Base-by-base conservation (phyloP, 306 rosid species). In the Acacia melanoxylon region DNA sequence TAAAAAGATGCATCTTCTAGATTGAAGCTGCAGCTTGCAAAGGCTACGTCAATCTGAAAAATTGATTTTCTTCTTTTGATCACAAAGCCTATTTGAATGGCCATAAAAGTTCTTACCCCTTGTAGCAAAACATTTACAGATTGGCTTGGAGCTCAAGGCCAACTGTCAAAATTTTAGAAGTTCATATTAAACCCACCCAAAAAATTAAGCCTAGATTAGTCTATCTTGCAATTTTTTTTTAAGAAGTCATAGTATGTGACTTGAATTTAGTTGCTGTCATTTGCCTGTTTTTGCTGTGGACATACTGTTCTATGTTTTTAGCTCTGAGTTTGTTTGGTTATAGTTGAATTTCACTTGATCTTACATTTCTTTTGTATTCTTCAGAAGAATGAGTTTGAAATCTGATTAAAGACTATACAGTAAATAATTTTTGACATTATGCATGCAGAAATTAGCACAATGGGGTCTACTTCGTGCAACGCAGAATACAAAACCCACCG, bases 371-470 rank as follows among this genome's bases (percentile, higher is more conserved):
- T 51, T 48, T 46, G 52, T 62, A 7, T 37, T 69, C n/a, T 68
- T 69, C 15, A 52, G 14, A 68, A 35, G 44, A 51, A 24, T 27
- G 4, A 16, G 15, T 31, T 74, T 56, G 81, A 67, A 67, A 68
- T 68, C 66, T 37, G 29, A 75, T 78, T 14, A 29, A 45, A 67
- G 58, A 51, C 44, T 66, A 15, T 66, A 16, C 77, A 13, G 45
- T 41, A 48, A 65, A 63, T 77, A 62, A 63, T 63, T 49, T 37
- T 80, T 83, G 73, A 13, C 81, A 19, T 52, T 20, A 27, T 35
- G 13, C 4, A 10, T 86, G 88, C 97, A 95, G 99, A 92, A 89
- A 84, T 78, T 90, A 29, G 80, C 89, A n/a, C 88, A 93, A 85
- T 90, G 96, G 99, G 85, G 88, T 83, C 75, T 83, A 7, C 61